Conservation (phyloP, 139 green algal species). For the Coccomyxa sp. region DNA sequence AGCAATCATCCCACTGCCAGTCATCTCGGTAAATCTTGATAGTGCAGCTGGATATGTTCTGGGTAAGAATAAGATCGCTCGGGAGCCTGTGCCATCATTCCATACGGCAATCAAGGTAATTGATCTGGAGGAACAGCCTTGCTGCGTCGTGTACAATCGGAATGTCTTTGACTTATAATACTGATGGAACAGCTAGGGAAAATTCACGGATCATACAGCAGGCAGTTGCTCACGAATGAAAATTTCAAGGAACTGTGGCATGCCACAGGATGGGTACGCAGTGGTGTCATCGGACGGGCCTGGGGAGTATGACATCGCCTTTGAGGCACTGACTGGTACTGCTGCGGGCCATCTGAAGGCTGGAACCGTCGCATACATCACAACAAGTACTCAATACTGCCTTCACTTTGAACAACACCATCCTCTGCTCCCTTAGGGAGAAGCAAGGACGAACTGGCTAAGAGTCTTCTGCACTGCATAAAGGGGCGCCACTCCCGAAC, state of each 20-base stretch:
- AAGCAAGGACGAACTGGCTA: background rate
- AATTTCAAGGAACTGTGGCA: background rate
- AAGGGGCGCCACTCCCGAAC: conserved; percentile 38
- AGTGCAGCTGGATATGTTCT: conserved; percentile 55
- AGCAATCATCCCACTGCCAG: conserved; percentile 36
- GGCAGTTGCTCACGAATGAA: background rate
- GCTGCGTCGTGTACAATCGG: background rate
- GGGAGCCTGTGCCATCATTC: conserved; percentile 82
- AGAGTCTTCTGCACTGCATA: background rate
- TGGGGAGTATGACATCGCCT: conserved; percentile 74
- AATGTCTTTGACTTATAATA: too few relatives aligned
- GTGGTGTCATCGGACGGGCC: conserved; percentile 72
- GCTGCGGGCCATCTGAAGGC: conserved; percentile 18
- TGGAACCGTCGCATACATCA: conserved; percentile 86
- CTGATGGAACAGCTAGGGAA: too few relatives aligned
- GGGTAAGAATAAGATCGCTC: conserved; percentile 64
- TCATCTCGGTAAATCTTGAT: conserved; percentile 39
- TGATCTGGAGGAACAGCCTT: background rate
- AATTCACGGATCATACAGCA: background rate
- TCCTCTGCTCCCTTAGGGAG: background rate
- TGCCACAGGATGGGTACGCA: conserved; percentile 87
- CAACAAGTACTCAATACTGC: conserved; percentile 55
- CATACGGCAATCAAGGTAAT: conserved; percentile 88
- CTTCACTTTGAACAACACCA: background rate
- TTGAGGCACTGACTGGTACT: conserved; percentile 66